A percentile compares a stretch with the other conserved stretches of the same genome.
Conservation (phyloP, 2,329 filamentous ascomycete species). For the Harringtonia aguacate region DNA sequence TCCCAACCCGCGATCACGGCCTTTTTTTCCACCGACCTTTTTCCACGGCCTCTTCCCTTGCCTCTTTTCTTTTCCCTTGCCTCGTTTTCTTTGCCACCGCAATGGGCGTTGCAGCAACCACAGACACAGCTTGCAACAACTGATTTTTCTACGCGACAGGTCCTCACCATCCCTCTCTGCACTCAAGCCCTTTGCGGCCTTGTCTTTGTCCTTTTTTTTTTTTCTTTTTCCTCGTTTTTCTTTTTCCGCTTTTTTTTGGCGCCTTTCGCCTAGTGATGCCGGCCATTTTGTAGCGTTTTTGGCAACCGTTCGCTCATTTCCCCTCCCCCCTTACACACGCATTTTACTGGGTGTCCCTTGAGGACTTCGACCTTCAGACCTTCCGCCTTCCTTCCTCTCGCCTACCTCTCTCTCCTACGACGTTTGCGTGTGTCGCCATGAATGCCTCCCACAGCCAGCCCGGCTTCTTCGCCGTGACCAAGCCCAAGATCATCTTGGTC, state of each 20-base stretch:
- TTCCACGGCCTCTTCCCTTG: background rate
- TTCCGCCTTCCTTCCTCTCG: background rate
- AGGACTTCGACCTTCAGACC: too few species aligned
- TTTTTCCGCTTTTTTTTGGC: background rate
- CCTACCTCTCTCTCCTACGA: background rate
- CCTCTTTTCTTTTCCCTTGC: background rate
- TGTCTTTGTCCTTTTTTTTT: too few species aligned
- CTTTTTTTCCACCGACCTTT: slow-evolving; percentile 1
- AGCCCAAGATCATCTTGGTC: slow-evolving; percentile 21
- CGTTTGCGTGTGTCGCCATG: slow-evolving; percentile 11
- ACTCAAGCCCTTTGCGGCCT: background rate
- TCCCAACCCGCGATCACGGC: too few species aligned
- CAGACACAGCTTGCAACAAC: background rate
- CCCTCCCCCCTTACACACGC: too few species aligned
- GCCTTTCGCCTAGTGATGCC: background rate
- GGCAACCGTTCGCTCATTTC: background rate
- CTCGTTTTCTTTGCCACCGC: background rate
- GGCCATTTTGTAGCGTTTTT: background rate
- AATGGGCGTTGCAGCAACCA: slow-evolving; percentile 3
- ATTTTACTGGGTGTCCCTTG: too few species aligned
- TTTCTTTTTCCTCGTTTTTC: background rate
- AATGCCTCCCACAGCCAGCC: slow-evolving; percentile 9
- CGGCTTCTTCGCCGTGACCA: slow-evolving; percentile 22
- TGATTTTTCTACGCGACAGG: background rate
- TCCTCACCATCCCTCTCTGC: background rate